Evolutionary conservation across 352 stramenopile species (phyloP), one percentile per base, ranked within the genome.

Genomic region (Globisporangium okanoganense): DNA sequence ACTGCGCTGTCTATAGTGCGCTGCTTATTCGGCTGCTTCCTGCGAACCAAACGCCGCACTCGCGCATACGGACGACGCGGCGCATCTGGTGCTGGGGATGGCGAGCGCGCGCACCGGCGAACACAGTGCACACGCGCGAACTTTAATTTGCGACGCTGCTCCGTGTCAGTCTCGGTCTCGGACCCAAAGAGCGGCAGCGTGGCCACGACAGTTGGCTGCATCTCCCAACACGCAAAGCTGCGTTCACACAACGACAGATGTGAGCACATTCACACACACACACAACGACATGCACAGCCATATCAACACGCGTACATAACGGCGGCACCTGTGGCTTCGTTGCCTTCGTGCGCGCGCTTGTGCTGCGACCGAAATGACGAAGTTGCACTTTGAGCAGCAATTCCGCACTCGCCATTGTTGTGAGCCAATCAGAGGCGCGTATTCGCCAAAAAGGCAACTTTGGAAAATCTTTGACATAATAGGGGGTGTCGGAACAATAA

Each of bases 1-100:
- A 43, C 36, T 5, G 20, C 22, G 6, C 14, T 49, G 5, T 7
- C 52, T 9, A 16, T 1, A 4, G 9, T 45, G 18, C 45, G 57
- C 25, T 13, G 35, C 14, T 62, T 62, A 20, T 24, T 13, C 24
- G 49, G 45, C 24, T 56, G 57, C 57, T 62, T 62, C 25, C 57
- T 44, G 33, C 57, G 57, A 18, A 62, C 45, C 13, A 62, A 33
- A 1, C 57, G 57, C 45, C 14, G 31, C 44, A 56, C 57, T 54
- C 38, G 44, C 44, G 45, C 31, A 20, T 8, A 29, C 18, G 33
- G 43, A 31, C 35, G 56, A 27, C 16, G 16, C 3, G 38, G 14
- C 7, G 16, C 16, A 20, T 38, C 45, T 56, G 27, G 2, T 25
- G n/a, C 13, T 31, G 18, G 27, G 14, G 49, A 38, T 31, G 18